Conservation (phyloP, 495 filamentous ascomycete species). For the Platismatia glauca region DNA sequence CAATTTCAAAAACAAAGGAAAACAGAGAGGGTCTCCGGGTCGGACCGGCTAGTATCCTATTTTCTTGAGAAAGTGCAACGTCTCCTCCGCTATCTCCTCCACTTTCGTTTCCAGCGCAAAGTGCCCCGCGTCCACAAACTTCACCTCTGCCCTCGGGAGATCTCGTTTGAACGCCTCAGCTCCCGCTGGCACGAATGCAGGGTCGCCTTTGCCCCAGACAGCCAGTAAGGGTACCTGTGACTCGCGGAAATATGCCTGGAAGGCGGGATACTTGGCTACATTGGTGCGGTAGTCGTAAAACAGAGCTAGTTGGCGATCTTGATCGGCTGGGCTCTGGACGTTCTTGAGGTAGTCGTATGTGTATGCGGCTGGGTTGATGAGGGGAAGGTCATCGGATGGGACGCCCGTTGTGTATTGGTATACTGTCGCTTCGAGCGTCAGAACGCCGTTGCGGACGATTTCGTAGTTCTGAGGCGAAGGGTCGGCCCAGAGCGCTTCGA, state of each 20-base stretch:
- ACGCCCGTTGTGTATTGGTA: constrained; percentile 50
- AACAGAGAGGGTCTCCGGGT: neutral
- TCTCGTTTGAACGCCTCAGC: constrained; percentile 54
- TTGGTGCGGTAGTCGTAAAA: constrained; percentile 51
- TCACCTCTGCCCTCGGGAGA: constrained; percentile 41
- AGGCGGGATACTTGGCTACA: constrained; percentile 45
- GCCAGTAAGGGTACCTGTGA: constrained; percentile 48
- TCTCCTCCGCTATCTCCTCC: constrained; percentile 39
- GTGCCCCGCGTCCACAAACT: constrained; percentile 51
- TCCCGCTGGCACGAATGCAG: constrained; percentile 46
- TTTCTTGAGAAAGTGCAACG: constrained; percentile 39
- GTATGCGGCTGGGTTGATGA: constrained; percentile 44
- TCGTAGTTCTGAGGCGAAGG: constrained; percentile 30
- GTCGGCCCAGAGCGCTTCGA: constrained; percentile 39
- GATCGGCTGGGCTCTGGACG: constrained; percentile 42
- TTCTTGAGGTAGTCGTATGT: constrained; percentile 42
- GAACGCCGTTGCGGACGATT: constrained; percentile 30
- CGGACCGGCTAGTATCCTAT: neutral
- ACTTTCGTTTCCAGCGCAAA: constrained; percentile 53
- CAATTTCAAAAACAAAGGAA: too few relatives aligned
- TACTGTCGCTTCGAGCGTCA: constrained; percentile 41
- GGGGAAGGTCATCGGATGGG: constrained; percentile 20
- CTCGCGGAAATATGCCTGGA: constrained; percentile 49
- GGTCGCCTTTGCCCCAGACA: constrained; percentile 55
- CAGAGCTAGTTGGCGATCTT: constrained; percentile 49